These are phyloP conservation scores for Begonia masoniana DNA, from an alignment of 306 rosid genomes.

Conservation along the genomic window DNA sequence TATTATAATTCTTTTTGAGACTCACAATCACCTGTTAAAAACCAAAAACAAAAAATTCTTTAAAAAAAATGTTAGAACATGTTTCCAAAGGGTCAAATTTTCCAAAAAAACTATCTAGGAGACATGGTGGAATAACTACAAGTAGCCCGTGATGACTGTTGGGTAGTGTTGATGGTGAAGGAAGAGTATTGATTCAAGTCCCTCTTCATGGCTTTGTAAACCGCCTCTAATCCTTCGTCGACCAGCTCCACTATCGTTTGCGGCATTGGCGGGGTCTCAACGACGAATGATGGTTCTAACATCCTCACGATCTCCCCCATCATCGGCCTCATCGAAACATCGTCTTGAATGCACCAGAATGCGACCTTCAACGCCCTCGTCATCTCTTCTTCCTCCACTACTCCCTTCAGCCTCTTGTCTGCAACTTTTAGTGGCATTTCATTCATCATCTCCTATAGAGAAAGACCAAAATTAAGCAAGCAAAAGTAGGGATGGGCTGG, in stretches of 20 bases:
- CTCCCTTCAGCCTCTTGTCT: slow-evolving; percentile 63
- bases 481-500: no score
- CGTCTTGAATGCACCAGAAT: slow-evolving; percentile 97
- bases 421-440: slow-evolving; percentile 55
- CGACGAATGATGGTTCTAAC: slow-evolving; percentile 56
- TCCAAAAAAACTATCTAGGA: slow-evolving; percentile 45
- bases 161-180: slow-evolving; percentile 47
- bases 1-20: no score
- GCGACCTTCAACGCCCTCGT: slow-evolving; percentile 59
- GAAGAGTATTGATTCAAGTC: slow-evolving; percentile 67
- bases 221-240: slow-evolving; percentile 77
- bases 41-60: no score
- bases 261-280: slow-evolving; percentile 85
- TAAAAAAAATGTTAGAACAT: no score
- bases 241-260: slow-evolving; percentile 71
- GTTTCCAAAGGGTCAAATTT: no score
- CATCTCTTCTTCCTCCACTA: slow-evolving; percentile 63
- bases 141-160: slow-evolving; percentile 68
- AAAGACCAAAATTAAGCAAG: no score
- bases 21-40: no score
- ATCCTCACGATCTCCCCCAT: slow-evolving; percentile 90
- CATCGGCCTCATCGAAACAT: slow-evolving; percentile 62
- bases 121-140: slow-evolving; percentile 84
- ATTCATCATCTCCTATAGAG: slow-evolving; percentile 43
- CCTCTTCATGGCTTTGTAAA: slow-evolving; percentile 78